A percentile compares a stretch with the other conserved stretches of the same genome.
These are phyloP conservation scores for Castanea mollissima DNA, from an alignment of 306 rosid genomes.

Conservation along the genomic window DNA sequence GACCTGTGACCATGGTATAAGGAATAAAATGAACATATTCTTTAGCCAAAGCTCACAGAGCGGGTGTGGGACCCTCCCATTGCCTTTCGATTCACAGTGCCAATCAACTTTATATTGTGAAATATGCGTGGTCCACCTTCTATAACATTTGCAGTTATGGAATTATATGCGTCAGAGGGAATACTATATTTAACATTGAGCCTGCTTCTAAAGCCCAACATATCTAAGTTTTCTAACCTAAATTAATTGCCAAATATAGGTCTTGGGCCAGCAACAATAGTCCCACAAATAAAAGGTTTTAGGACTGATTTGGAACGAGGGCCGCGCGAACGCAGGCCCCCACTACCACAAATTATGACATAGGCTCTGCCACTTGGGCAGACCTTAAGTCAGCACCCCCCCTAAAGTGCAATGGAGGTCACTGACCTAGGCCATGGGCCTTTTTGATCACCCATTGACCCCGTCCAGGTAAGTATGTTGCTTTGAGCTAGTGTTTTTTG, in stretches of 20 bases:
- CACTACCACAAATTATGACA: constrained; percentile 51
- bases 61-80: too few species aligned
- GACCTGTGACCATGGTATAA: too few species aligned
- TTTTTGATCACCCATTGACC: constrained; percentile 46
- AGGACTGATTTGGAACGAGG: neutral
- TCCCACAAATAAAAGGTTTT: rapidly evolving
- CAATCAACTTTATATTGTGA: too few species aligned
- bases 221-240: rapidly evolving
- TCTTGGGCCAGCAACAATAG: rapidly evolving
- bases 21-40: too few species aligned
- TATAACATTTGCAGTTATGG: too few species aligned
- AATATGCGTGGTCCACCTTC: too few species aligned
- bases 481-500: rapidly evolving
- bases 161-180: too few species aligned
- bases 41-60: too few species aligned
- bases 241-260: rapidly evolving
- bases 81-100: too few species aligned
- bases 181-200: rapidly evolving
- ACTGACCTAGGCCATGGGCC: constrained; percentile 42
- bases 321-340: neutral
- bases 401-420: constrained; percentile 52
- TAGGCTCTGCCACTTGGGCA: constrained; percentile 49
- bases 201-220: too few species aligned
- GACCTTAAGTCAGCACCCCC: constrained; percentile 57
- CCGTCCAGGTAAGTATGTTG: constrained; percentile 54